Base-by-base conservation (phyloP, 1,139 yeast species). In the Protomyces inundatus region DNA sequence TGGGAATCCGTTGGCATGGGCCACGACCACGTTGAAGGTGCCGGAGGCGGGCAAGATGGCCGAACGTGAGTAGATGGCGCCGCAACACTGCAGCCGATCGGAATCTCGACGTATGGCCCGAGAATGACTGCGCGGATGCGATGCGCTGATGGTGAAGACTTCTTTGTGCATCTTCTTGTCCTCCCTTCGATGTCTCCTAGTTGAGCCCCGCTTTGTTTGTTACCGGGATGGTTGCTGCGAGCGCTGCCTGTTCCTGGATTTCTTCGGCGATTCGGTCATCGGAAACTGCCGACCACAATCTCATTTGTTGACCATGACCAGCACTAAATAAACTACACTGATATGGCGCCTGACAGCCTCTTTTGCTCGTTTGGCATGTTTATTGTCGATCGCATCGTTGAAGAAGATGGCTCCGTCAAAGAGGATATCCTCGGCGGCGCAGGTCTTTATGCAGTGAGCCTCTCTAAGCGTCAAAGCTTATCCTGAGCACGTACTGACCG, bases 301-400 rank as follows among this genome's bases (percentile, higher is more conserved):
- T 23, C 23, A 23, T 23, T 2, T 23, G 23, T 23, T 23, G 23
- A 23, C 23, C n/a, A n/a, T 23, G 2, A 23, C 23, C 23, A 23
- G 23, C 23, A 23, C 23, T 23, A 1, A 23, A 23, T 2, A 23
- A 23, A 23, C 23, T 23, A 23, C 2, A 23, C 23, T 23, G 23
- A 23, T 23, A 23, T 23, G 23, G 23, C 23, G 23, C 23, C 23
- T 10, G 59, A 45, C 33, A 65, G 67, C 23, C 34, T 81, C 23
- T 78, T 86, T 67, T 77, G 85, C 12, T 82, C 95, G 1, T 77
- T 88, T 75, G 98, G 97, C 58, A 87, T 91, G 90, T 87, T 90
- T 74, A 90, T 91, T 70, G 81, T 91, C n/a, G 98, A 91, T 73
- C 96, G 89, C 68, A 89, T 90, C 69, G 84, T 83, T 64, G 85